Conservation (phyloP, 2,329 filamentous ascomycete species). For the Alternaria tenuissima region DNA sequence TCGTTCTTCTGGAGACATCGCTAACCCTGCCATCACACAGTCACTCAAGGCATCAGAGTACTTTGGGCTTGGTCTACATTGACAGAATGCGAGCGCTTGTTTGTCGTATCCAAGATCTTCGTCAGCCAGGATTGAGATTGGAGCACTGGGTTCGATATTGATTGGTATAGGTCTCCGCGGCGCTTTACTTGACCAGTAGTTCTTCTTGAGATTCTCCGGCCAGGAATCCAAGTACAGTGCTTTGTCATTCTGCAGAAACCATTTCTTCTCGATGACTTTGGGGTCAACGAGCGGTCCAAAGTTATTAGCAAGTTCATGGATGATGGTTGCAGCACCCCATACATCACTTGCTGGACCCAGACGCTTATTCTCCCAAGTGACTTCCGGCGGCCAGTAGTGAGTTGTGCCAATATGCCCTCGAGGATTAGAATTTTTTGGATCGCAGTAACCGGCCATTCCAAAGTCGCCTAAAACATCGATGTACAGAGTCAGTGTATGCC, state of each 20-base stretch:
- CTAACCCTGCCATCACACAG: constrained; percentile 24
- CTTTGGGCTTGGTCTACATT: constrained; percentile 19
- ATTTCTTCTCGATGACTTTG: neutral
- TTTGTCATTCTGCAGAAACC: neutral
- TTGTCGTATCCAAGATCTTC: neutral
- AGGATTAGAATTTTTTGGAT: constrained; percentile 9
- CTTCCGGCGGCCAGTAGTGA: constrained; percentile 31
- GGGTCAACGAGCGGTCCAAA: constrained; percentile 25
- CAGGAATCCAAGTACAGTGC: constrained; percentile 6
- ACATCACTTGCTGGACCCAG: constrained; percentile 29
- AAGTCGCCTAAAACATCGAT: constrained; percentile 62
- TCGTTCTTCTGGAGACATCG: constrained; percentile 16
- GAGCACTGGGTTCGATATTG: constrained; percentile 13
- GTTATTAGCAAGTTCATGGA: constrained; percentile 33
- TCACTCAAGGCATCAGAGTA: constrained; percentile 28
- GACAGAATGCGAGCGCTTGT: neutral
- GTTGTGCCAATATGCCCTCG: constrained; percentile 20
- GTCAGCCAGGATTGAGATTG: neutral
- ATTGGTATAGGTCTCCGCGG: constrained; percentile 19
- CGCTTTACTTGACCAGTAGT: constrained; percentile 21
- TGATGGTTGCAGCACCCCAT: constrained; percentile 36
- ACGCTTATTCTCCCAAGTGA: constrained; percentile 23
- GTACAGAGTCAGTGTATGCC: neutral
- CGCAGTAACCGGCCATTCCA: constrained; percentile 70
- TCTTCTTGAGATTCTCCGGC: neutral